Percentiles rank a stretch among this genome's conserved stretches.
Conservation (phyloP, 202 grass and related monocot genomes). For the Zoysia matrella region DNA sequence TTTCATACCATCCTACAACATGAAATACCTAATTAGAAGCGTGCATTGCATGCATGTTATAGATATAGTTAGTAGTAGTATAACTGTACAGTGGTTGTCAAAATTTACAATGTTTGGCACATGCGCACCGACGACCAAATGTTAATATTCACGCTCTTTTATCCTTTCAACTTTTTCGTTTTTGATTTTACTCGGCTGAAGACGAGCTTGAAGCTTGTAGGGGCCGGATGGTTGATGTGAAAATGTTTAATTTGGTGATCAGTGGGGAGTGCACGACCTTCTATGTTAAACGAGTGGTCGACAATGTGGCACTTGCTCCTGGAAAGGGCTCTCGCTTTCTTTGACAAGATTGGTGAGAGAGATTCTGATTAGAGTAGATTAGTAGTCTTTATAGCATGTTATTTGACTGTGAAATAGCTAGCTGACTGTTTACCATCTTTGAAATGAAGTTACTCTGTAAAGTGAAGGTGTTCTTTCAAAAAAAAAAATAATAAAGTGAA, state of each 20-base stretch:
- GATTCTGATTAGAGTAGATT: no score
- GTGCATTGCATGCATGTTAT: background rate
- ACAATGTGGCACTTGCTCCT: conserved; percentile 51
- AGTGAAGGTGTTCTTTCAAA: no score
- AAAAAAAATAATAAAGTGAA: no score
- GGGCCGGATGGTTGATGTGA: conserved; percentile 35
- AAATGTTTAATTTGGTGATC: conserved; percentile 43
- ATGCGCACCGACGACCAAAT: background rate
- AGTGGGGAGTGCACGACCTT: conserved; percentile 35
- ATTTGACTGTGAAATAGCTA: no score
- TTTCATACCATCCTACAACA: background rate
- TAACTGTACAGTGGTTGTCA: no score
- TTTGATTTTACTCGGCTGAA: background rate
- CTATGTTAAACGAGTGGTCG: conserved; percentile 41
- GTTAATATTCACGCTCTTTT: background rate
- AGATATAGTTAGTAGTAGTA: no score
- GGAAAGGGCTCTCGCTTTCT: conserved; percentile 61
- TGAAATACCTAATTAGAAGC: background rate
- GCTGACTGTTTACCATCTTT: no score
- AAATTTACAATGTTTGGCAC: background rate
- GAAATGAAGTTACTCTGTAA: no score
- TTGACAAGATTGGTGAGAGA: background rate
- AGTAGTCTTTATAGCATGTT: no score
- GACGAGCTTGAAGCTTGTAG: conserved; percentile 6
- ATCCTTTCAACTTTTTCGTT: background rate